Conservation (phyloP, 352 stramenopile genomes). For the Pythium brachiatum region DNA sequence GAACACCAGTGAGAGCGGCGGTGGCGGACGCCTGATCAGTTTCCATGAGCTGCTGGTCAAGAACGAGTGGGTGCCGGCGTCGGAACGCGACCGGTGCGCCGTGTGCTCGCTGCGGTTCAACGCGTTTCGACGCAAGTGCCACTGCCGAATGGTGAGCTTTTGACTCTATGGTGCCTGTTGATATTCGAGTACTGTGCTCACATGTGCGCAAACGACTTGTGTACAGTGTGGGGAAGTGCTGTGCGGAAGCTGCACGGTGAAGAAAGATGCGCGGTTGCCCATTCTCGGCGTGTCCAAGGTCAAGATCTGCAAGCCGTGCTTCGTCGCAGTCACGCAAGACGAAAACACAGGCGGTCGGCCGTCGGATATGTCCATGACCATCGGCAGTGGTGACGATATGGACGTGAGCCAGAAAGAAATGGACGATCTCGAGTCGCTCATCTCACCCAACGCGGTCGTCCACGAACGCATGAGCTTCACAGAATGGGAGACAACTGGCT, state of each 20-base stretch:
- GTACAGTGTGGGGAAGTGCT: conserved; percentile 23
- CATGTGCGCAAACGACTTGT: background rate
- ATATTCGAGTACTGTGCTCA: background rate
- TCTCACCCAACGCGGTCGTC: conserved; percentile 8
- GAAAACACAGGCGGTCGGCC: background rate
- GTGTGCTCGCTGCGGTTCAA: conserved; percentile 13
- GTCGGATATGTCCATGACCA: conserved; percentile 9
- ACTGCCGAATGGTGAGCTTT: conserved; percentile 22
- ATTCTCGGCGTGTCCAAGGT: conserved; percentile 16
- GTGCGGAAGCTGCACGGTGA: conserved; percentile 18
- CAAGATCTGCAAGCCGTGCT: conserved; percentile 21
- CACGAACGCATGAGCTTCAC: conserved; percentile 6
- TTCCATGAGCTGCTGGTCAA: conserved; percentile 16
- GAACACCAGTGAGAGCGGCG: background rate
- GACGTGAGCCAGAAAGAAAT: conserved; percentile 18
- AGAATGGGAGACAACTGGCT: conserved; percentile 5
- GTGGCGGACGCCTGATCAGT: conserved; percentile 6
- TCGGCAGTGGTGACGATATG: conserved; percentile 6
- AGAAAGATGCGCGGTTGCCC: conserved; percentile 11
- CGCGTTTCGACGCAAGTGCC: conserved; percentile 16
- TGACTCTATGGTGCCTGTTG: background rate
- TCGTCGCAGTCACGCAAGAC: background rate
- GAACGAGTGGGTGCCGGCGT: conserved; percentile 19
- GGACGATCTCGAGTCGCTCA: conserved; percentile 21
- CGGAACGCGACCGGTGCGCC: conserved; percentile 11